Conservation (phyloP, 2,329 filamentous ascomycete genomes). For the Raffaelea albimanens region DNA sequence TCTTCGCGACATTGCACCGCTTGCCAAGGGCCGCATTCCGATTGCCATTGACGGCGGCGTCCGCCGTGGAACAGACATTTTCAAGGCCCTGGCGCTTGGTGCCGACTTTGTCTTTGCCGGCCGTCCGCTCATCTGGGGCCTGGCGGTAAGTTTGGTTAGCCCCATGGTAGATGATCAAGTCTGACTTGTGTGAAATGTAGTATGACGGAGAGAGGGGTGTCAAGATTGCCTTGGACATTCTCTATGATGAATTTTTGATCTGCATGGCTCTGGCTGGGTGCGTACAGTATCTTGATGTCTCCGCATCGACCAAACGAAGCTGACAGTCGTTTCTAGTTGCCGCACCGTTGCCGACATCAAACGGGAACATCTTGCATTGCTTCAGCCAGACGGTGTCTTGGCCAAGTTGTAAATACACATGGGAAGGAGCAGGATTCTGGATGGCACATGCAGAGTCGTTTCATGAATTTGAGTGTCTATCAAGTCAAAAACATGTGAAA, state of each 20-base stretch:
- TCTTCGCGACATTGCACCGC: slow-evolving; percentile 20
- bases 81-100: background rate
- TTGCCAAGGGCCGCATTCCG: slow-evolving; percentile 27
- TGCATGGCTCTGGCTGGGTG: slow-evolving; percentile 64
- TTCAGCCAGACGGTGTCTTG: too few species aligned
- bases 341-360: too few species aligned
- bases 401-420: too few species aligned
- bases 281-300: too few species aligned
- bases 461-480: too few species aligned
- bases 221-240: slow-evolving; percentile 79
- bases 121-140: background rate
- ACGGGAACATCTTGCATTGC: too few species aligned
- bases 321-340: too few species aligned
- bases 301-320: too few species aligned
- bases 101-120: background rate
- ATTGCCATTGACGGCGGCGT: background rate
- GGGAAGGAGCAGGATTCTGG: too few species aligned
- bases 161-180: too few species aligned
- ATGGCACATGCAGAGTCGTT: too few species aligned
- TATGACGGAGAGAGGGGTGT: slow-evolving; percentile 71
- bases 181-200: background rate
- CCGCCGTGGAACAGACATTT: background rate
- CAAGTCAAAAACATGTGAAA: too few species aligned
- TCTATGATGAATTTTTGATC: slow-evolving; percentile 97
- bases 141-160: slow-evolving; percentile 6